Conservation (phyloP, 805 yeast species). For the Crinitomyces ghanaensis region DNA sequence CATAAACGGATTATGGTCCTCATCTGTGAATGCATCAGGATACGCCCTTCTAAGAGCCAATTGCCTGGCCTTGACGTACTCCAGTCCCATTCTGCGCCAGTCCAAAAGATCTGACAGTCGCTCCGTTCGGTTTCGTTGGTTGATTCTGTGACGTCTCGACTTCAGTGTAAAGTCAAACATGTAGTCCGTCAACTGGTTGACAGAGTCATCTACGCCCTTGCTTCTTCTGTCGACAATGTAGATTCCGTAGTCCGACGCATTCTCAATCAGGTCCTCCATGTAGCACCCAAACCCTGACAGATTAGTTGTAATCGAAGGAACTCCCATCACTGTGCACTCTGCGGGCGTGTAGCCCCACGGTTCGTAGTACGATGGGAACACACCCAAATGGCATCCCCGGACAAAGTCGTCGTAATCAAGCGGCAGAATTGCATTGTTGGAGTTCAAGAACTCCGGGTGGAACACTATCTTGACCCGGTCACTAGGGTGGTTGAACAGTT, state of each 20-base stretch:
- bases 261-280: constrained; percentile 95
- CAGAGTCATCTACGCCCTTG: constrained; percentile 86
- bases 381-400: constrained; percentile 95
- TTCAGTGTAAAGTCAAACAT: constrained; percentile 84
- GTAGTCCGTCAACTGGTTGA: constrained; percentile 76
- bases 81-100: constrained; percentile 98
- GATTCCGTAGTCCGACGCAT: constrained; percentile 90
- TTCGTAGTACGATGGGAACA: constrained; percentile 95
- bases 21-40: constrained; percentile 58
- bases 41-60: constrained; percentile 87
- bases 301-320: constrained; percentile 93
- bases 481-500: constrained; percentile 75
- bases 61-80: constrained; percentile 89
- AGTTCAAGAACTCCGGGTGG: constrained; percentile 94
- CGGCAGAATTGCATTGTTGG: constrained; percentile 87
- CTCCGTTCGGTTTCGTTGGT: constrained; percentile 95
- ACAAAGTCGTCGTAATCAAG: constrained; percentile 96
- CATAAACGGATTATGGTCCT: constrained; percentile 21
- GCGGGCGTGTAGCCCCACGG: constrained; percentile 99
- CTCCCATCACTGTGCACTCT: constrained; percentile 99
- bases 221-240: constrained; percentile 91
- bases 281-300: constrained; percentile 96
- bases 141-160: constrained; percentile 92
- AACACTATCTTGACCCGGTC: constrained; percentile 92
- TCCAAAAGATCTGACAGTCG: constrained; percentile 84